phyloP scores from a whole-genome alignment of 2,329 filamentous ascomycete genomes.

The Colletotrichum trifolii region DNA sequence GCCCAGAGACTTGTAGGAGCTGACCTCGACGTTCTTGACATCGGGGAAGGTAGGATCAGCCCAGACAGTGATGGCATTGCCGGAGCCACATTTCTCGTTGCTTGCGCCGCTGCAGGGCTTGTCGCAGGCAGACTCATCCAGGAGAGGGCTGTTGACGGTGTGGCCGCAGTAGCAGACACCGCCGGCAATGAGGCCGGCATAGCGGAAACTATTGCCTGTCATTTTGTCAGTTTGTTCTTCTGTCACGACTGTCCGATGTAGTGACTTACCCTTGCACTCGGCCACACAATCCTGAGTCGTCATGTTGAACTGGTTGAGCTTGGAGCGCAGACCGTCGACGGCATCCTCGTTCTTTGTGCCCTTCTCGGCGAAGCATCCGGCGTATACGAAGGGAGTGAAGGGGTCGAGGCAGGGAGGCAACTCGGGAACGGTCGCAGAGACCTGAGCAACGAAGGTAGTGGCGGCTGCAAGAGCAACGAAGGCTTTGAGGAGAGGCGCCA shows the following conservation, averaged over 20 bases:
- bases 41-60: slow-evolving; percentile 60
- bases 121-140: slow-evolving; percentile 66
- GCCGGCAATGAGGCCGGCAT: slow-evolving; percentile 63
- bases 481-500: slow-evolving; percentile 46
- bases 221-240: not conserved
- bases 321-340: slow-evolving; percentile 54
- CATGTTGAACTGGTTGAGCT: slow-evolving; percentile 51
- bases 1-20: slow-evolving; percentile 68
- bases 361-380: slow-evolving; percentile 59
- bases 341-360: slow-evolving; percentile 40
- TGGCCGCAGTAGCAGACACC: slow-evolving; percentile 65
- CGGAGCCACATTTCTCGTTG: slow-evolving; percentile 59
- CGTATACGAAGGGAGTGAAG: slow-evolving; percentile 60
- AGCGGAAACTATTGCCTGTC: slow-evolving; percentile 59
- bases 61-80: slow-evolving; percentile 58
- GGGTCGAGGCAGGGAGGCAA: slow-evolving; percentile 56
- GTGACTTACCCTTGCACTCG: slow-evolving; percentile 58
- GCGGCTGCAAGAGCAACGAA: slow-evolving; percentile 52
- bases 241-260: not conserved
- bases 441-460: slow-evolving; percentile 47
- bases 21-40: slow-evolving; percentile 56
- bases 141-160: slow-evolving; percentile 62
- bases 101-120: slow-evolving; percentile 63
- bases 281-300: slow-evolving; percentile 60
- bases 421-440: slow-evolving; percentile 55